Evolutionary conservation across 768 basidiomycete species (phyloP).

Genomic region (Myochromella boudieri): DNA sequence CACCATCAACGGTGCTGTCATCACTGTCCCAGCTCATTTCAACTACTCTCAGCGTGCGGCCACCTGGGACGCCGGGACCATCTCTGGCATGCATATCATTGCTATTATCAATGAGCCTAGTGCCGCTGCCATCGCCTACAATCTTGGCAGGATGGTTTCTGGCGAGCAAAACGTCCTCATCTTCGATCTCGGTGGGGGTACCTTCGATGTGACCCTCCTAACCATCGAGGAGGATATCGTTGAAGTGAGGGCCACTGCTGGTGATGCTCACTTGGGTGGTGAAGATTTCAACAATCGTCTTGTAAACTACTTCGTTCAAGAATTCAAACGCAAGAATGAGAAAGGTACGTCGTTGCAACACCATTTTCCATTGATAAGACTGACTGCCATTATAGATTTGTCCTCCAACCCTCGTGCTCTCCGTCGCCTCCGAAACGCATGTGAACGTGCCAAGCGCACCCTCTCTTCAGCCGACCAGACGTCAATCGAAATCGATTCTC

Average conservation of each 20-base stretch:
- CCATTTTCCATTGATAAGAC: conserved; percentile 1
- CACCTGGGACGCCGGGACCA: conserved; percentile 96
- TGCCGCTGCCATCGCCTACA: conserved; percentile 97
- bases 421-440: conserved; percentile 95
- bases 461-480: conserved; percentile 96
- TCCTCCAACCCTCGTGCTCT: conserved; percentile 92
- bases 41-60: conserved; percentile 99
- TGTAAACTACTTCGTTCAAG: conserved; percentile 94
- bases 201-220: conserved; percentile 95
- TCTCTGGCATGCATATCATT: conserved; percentile 91
- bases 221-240: conserved; percentile 98
- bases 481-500: conserved; percentile 96
- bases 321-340: conserved; percentile 98
- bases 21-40: conserved; percentile 97
- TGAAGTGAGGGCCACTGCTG: conserved; percentile 97
- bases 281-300: conserved; percentile 98
- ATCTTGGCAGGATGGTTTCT: conserved; percentile 90
- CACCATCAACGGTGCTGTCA: conserved; percentile 85
- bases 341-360: conserved; percentile 56
- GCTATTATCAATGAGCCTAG: conserved; percentile 99
- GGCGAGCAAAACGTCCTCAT: conserved; percentile 96
- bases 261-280: conserved; percentile 97
- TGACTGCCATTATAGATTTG: conserved; percentile 48
- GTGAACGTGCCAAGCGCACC: conserved; percentile 98
- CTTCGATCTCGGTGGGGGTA: conserved; percentile 98